Conservation (phyloP, 192 early-diverging fungal genomes). For the Coemansia sp. region DNA sequence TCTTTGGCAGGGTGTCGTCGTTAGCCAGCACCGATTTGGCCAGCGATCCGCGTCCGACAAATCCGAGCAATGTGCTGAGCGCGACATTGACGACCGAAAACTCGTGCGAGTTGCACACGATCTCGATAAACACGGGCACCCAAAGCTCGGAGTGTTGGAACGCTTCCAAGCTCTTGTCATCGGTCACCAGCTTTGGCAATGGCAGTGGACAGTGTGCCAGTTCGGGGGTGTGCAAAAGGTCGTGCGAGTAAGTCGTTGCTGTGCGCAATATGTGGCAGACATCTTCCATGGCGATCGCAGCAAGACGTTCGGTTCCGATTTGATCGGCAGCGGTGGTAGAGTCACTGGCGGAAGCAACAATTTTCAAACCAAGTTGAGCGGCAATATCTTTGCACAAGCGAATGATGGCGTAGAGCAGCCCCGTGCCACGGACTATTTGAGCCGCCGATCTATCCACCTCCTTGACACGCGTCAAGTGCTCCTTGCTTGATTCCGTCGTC, state of each 20-base stretch:
- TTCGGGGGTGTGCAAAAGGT: conserved; percentile 2
- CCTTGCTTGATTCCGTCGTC: neutral
- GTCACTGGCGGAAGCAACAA: neutral
- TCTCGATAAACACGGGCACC: conserved; percentile 25
- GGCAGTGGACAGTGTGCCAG: conserved; percentile 13
- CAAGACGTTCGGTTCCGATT: neutral
- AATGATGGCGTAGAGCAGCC: conserved; percentile 26
- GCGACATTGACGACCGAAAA: conserved; percentile 22
- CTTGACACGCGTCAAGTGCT: neutral
- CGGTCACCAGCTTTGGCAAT: neutral
- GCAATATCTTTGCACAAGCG: conserved; percentile 24
- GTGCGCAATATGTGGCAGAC: conserved; percentile 37
- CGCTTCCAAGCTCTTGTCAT: neutral
- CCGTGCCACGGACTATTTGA: conserved; percentile 31
- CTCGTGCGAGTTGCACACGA: conserved; percentile 9
- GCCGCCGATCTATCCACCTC: conserved; percentile 28
- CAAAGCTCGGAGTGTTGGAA: conserved; percentile 12
- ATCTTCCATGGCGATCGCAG: conserved; percentile 31
- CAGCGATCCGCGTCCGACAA: conserved; percentile 25
- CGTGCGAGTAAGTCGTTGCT: conserved; percentile 21
- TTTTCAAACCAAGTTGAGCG: conserved; percentile 15
- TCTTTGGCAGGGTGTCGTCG: neutral
- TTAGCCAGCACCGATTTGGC: neutral
- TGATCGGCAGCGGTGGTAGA: neutral
- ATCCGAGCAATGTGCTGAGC: conserved; percentile 28